phyloP scores from a whole-genome alignment of 495 filamentous ascomycete genomes.

The Chlorociboria aeruginascens region DNA sequence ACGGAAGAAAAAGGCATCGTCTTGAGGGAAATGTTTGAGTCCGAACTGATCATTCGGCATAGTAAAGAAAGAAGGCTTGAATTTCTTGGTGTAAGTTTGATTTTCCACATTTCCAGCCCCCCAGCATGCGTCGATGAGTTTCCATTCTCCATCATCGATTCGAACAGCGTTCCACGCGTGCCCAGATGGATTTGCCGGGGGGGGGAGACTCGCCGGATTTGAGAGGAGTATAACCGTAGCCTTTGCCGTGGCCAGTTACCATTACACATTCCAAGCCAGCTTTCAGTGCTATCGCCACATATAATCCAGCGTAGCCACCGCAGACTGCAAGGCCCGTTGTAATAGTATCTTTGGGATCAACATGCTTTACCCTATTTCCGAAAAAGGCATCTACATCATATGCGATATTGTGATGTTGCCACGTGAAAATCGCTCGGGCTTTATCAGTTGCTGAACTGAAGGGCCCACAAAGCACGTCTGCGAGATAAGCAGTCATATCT shows the following conservation, averaged over 20 bases:
- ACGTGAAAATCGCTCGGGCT: slow-evolving; percentile 83
- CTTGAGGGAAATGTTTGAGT: slow-evolving; percentile 58
- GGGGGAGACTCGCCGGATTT: slow-evolving; percentile 45
- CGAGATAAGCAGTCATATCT: slow-evolving; percentile 56
- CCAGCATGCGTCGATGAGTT: slow-evolving; percentile 88
- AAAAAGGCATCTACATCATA: slow-evolving; percentile 78
- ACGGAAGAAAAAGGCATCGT: slow-evolving; percentile 58
- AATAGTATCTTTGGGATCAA: slow-evolving; percentile 55
- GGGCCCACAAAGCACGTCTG: slow-evolving; percentile 60
- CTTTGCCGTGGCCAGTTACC: slow-evolving; percentile 76
- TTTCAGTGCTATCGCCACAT: slow-evolving; percentile 55
- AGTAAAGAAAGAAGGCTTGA: slow-evolving; percentile 61
- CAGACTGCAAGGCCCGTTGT: slow-evolving; percentile 74
- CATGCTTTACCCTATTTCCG: slow-evolving; percentile 48
- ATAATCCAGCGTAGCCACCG: slow-evolving; percentile 82
- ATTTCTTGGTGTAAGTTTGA: slow-evolving; percentile 49
- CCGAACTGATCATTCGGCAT: slow-evolving; percentile 77
- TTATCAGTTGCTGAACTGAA: slow-evolving; percentile 80
- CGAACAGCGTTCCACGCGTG: slow-evolving; percentile 93
- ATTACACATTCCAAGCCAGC: slow-evolving; percentile 63
- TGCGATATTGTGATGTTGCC: slow-evolving; percentile 85
- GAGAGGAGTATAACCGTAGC: slow-evolving; percentile 52
- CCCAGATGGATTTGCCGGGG: slow-evolving; percentile 33
- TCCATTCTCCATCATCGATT: slow-evolving; percentile 80
- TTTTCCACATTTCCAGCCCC: slow-evolving; percentile 58